A percentile compares a stretch with the other conserved stretches of the same genome.
phyloP scores from a whole-genome alignment of 2,329 filamentous ascomycete species.

The Pseudogymnoascus sp. region DNA sequence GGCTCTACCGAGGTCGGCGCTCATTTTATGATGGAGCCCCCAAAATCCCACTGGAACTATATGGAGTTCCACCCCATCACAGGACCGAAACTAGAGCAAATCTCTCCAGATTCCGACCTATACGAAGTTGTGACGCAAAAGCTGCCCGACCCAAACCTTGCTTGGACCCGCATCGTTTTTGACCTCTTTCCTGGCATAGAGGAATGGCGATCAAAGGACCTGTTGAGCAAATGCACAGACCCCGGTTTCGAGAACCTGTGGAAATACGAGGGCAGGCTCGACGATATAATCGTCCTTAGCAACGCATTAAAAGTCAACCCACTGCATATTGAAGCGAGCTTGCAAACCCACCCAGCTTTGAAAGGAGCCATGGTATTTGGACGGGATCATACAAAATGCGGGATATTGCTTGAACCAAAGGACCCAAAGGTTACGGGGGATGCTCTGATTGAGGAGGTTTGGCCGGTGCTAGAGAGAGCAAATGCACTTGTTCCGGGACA shows the following conservation, averaged over 20 bases:
- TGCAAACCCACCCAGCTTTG: not conserved
- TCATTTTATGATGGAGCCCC: constrained; percentile 19
- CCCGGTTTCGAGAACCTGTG: constrained; percentile 11
- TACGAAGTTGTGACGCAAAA: constrained; percentile 31
- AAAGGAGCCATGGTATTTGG: constrained; percentile 29
- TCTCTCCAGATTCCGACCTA: constrained; percentile 20
- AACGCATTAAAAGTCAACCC: constrained; percentile 5
- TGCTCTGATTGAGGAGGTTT: constrained; percentile 13
- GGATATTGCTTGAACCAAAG: constrained; percentile 16
- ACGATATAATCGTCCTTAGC: constrained; percentile 18
- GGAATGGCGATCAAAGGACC: constrained; percentile 39
- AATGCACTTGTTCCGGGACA: constrained; percentile 17
- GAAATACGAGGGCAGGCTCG: constrained; percentile 14
- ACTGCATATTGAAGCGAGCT: not conserved
- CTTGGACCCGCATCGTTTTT: constrained; percentile 31
- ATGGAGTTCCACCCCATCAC: constrained; percentile 25
- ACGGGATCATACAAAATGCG: constrained; percentile 17
- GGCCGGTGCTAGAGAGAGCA: constrained; percentile 15
- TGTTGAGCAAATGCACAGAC: constrained; percentile 22
- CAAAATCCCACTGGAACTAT: constrained; percentile 28
- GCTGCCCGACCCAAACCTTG: constrained; percentile 20
- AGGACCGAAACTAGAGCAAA: constrained; percentile 18
- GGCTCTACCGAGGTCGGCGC: constrained; percentile 29
- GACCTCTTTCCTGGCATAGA: constrained; percentile 34
- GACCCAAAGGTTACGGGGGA: not conserved